Conservation (phyloP, 108 stramenopile genomes). For the Bacterosira constricta region DNA sequence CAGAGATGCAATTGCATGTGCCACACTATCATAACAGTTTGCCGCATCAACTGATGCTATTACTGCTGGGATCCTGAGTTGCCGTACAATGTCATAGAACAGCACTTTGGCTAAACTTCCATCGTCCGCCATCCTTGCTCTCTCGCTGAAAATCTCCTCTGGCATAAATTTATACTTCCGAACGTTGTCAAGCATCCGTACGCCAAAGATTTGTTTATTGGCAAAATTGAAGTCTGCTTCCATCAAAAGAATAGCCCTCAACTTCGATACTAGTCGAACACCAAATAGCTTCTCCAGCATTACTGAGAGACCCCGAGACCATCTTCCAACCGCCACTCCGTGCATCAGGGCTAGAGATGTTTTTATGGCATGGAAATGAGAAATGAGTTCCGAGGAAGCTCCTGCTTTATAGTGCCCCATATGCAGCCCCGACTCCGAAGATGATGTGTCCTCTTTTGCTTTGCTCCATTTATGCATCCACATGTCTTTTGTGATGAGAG, state of each 20-base stretch:
- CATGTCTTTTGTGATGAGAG: background rate
- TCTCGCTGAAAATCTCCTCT: conserved; percentile 23
- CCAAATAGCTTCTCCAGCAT: conserved; percentile 17
- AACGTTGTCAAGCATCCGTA: conserved; percentile 11
- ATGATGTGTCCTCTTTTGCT: conserved; percentile 7
- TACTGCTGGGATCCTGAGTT: background rate
- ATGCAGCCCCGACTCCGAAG: conserved; percentile 1
- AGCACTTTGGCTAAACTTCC: conserved; percentile 2
- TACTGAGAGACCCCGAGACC: background rate
- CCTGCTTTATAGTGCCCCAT: conserved; percentile 5
- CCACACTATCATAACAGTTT: conserved; percentile 20
- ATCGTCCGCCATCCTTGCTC: conserved; percentile 5
- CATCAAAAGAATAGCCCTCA: conserved; percentile 22
- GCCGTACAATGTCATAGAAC: background rate
- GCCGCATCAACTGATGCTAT: conserved; percentile 7
- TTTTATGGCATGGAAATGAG: conserved; percentile 2
- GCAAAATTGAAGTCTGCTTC: conserved; percentile 21
- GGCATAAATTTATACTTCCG: conserved; percentile 1
- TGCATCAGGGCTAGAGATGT: background rate
- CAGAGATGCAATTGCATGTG: too few relatives aligned
- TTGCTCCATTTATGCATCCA: background rate
- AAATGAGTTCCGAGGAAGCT: background rate
- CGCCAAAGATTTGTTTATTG: conserved; percentile 5
- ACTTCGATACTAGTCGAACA: background rate
- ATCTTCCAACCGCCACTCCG: background rate